Evolutionary conservation across 352 stramenopile species (phyloP).

Genomic region (Phytophthora kernoviae): DNA sequence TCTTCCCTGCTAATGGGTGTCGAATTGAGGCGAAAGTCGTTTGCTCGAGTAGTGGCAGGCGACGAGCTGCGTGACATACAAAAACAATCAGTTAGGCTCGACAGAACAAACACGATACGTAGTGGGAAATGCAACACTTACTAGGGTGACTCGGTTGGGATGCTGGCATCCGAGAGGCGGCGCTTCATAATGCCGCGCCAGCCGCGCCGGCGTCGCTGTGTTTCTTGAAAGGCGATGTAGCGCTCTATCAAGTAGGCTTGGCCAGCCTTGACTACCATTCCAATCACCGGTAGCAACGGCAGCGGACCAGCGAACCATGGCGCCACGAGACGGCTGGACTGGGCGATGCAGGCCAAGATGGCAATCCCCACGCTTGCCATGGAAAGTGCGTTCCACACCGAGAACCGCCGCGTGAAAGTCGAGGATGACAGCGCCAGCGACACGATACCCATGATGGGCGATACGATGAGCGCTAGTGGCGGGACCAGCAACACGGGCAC

Average conservation of each 20-base stretch:
- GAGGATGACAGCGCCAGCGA: slow-evolving; percentile 73
- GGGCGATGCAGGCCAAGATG: slow-evolving; percentile 62
- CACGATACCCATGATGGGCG: slow-evolving; percentile 77
- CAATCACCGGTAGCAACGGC: slow-evolving; percentile 70
- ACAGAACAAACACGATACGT: too few species aligned
- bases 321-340: slow-evolving; percentile 73
- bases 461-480: slow-evolving; percentile 70
- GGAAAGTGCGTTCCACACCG: slow-evolving; percentile 83
- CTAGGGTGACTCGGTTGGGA: slow-evolving; percentile 69
- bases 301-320: slow-evolving; percentile 82
- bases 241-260: slow-evolving; percentile 74
- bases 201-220: slow-evolving; percentile 66
- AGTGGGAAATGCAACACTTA: slow-evolving; percentile 27
- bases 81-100: slow-evolving; percentile 10
- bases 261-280: slow-evolving; percentile 66
- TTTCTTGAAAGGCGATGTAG: slow-evolving; percentile 84
- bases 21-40: slow-evolving; percentile 25
- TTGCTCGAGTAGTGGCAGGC: slow-evolving; percentile 24
- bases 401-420: slow-evolving; percentile 71
- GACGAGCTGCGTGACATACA: slow-evolving; percentile 24
- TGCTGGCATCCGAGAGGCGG: slow-evolving; percentile 75
- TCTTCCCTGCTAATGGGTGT: slow-evolving; percentile 19
- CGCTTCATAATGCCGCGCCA: slow-evolving; percentile 88
- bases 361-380: slow-evolving; percentile 76
- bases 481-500: slow-evolving; percentile 72